Percentiles rank a stretch among this genome's conserved stretches.
Evolutionary conservation across 2,329 filamentous ascomycete species (phyloP).

Genomic region (Blumeria graminis): DNA sequence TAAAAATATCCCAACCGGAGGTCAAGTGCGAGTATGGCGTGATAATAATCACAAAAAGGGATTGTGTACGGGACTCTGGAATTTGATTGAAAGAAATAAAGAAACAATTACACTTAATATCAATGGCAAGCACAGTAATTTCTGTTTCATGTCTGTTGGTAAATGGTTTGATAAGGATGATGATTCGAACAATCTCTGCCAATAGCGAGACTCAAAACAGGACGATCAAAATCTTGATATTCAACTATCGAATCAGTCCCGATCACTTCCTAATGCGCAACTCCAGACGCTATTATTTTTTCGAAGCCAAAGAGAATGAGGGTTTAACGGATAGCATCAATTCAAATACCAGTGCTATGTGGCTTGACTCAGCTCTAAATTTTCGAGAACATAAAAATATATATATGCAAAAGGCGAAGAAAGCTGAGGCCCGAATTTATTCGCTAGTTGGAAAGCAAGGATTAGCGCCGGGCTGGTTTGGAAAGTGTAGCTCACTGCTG

Average conservation of each 20-base stretch:
- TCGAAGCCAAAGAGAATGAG: not conserved
- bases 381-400: not conserved
- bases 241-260: not conserved
- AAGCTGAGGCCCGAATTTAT: not conserved
- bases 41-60: not conserved
- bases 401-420: not conserved
- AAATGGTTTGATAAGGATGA: not conserved
- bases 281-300: not conserved
- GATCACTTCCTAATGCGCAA: not conserved
- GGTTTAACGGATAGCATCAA: not conserved
- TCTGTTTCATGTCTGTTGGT: not conserved
- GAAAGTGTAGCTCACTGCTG: not conserved
- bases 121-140: not conserved
- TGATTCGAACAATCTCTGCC: too few species aligned
- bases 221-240: not conserved
- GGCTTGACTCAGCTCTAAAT: not conserved
- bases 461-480: not conserved
- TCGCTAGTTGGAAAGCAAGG: not conserved
- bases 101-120: not conserved
- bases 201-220: not conserved
- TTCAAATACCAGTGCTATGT: not conserved
- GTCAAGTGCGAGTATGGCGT: conserved; percentile 1
- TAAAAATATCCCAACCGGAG: not conserved
- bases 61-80: not conserved
- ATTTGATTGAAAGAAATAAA: not conserved